These are phyloP conservation scores for Euphorbia schlechtendalii DNA, from an alignment of 441 rosid species.

Conservation along the genomic window DNA sequence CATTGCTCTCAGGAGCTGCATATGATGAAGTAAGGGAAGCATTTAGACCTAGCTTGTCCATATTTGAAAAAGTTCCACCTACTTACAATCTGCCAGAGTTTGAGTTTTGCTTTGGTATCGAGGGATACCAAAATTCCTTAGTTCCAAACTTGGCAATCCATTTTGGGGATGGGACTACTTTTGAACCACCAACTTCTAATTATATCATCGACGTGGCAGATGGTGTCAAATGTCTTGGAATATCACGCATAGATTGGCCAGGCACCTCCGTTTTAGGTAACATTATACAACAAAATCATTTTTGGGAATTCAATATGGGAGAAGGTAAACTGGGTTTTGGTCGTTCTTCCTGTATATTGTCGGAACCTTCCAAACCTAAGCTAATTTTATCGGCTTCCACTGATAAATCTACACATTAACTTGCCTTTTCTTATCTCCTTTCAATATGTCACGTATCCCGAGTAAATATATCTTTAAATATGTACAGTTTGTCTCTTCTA, in stretches of 20 bases:
- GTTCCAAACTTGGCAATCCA: conserved; percentile 24
- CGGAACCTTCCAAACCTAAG: no score
- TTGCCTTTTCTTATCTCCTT: neutral
- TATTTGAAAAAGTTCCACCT: neutral
- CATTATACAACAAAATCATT: conserved; percentile 28
- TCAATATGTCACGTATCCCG: neutral
- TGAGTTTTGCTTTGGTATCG: conserved; percentile 11
- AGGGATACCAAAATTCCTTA: neutral
- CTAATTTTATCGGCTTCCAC: neutral
- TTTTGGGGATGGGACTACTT: conserved; percentile 21
- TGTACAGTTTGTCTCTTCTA: no score
- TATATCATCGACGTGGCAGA: conserved; percentile 18
- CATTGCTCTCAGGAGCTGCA: conserved; percentile 17
- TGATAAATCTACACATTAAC: neutral
- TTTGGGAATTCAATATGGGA: conserved; percentile 27
- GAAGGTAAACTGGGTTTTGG: conserved; percentile 21
- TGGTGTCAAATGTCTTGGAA: conserved; percentile 23
- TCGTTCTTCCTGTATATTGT: conserved; percentile 19
- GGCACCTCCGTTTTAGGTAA: conserved; percentile 19
- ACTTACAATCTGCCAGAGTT: neutral
- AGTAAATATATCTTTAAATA: no score
- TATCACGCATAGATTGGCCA: neutral
- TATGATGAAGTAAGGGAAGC: conserved; percentile 14
- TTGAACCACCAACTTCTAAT: conserved; percentile 22
- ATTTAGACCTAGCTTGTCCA: neutral